These are phyloP conservation scores for Mucor saturninus DNA, from an alignment of 371 early-diverging fungal genomes.

Conservation along the genomic window DNA sequence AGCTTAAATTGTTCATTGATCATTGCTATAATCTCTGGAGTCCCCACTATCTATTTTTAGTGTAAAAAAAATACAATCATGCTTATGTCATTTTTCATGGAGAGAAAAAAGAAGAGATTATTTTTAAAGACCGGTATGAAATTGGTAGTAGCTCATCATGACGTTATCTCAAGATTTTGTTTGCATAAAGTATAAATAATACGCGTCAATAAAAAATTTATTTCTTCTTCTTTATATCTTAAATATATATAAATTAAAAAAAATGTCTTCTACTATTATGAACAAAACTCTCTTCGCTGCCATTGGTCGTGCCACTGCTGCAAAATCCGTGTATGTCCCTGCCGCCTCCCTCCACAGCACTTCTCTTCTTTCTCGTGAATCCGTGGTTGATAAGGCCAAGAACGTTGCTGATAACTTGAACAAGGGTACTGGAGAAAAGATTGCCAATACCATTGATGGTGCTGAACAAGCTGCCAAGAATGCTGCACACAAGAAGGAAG, in stretches of 20 bases:
- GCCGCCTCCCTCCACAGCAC: constrained; percentile 24
- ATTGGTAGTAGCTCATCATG: not conserved
- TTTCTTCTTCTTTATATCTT: not conserved
- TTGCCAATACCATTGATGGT: constrained; percentile 19
- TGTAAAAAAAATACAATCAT: too few species aligned
- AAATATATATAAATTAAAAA: constrained; percentile 1
- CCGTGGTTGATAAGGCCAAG: constrained; percentile 34
- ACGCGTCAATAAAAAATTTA: not conserved
- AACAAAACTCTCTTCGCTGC: constrained; percentile 14
- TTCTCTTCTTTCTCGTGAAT: constrained; percentile 20
- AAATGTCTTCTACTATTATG: constrained; percentile 22
- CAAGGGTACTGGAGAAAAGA: constrained; percentile 22
- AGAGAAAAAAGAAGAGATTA: not conserved
- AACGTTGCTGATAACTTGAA: constrained; percentile 29
- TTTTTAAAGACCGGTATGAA: not conserved
- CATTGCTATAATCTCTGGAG: too few species aligned
- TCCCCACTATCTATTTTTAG: too few species aligned
- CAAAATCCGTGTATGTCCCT: constrained; percentile 16
- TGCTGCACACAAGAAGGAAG: constrained; percentile 19
- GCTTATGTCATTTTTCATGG: too few species aligned
- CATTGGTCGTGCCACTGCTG: constrained; percentile 20
- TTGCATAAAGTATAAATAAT: constrained; percentile 19
- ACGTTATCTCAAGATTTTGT: constrained; percentile 9
- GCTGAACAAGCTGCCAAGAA: constrained; percentile 20
- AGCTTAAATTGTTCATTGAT: too few species aligned